Percentiles rank a stretch among this genome's conserved stretches.
Conservation (phyloP, 148 eudicot species). For the Chenopodium suecicum region DNA sequence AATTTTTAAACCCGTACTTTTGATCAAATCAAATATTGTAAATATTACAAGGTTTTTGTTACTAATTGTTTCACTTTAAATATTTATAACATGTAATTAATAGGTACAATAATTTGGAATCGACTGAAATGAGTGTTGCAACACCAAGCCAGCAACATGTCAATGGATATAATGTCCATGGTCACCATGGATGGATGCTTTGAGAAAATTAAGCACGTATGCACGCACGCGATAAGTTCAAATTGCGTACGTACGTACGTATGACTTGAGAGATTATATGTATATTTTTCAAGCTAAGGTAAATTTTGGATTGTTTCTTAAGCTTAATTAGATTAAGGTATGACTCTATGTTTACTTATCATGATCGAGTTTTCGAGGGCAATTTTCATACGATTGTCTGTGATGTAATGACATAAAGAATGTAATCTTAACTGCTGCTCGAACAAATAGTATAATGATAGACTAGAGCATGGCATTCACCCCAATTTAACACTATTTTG, state of each 20-base stretch:
- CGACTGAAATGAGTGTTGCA: constrained; percentile 29
- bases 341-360: not conserved
- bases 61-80: too few species aligned
- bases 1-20: too few species aligned
- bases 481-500: constrained; percentile 1
- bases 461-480: not conserved
- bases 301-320: constrained; percentile 20
- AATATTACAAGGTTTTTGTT: not conserved
- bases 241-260: not conserved
- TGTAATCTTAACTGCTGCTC: not conserved
- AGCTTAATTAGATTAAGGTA: not conserved
- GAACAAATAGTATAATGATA: not conserved
- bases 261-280: not conserved
- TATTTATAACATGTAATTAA: not conserved
- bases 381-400: constrained; percentile 15
- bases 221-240: not conserved
- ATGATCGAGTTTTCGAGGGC: constrained; percentile 8
- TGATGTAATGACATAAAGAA: constrained; percentile 21
- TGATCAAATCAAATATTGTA: too few species aligned
- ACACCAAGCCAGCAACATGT: constrained; percentile 37
- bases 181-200: constrained; percentile 55
- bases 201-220: constrained; percentile 8
- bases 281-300: constrained; percentile 19
- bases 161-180: constrained; percentile 39
- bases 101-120: constrained; percentile 37